Conservation (phyloP, 2,329 filamentous ascomycete genomes). For the Xylaria sp. region DNA sequence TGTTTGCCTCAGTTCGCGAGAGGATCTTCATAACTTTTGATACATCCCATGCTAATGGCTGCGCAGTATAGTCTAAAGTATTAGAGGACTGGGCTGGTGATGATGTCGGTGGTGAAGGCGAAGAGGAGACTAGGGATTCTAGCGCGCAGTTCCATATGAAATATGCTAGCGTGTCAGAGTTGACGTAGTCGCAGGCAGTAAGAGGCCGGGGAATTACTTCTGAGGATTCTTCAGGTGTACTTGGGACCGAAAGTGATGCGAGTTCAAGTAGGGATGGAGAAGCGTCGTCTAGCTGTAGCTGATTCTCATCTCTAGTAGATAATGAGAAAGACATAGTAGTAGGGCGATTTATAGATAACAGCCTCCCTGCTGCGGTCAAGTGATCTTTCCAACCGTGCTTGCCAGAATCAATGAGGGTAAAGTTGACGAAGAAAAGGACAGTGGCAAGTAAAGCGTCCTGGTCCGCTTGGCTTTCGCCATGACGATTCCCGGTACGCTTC, state of each 20-base stretch:
- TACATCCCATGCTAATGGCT: slow-evolving; percentile 47
- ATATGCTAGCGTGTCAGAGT: slow-evolving; percentile 57
- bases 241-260: slow-evolving; percentile 6
- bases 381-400: slow-evolving; percentile 59
- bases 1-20: slow-evolving; percentile 47
- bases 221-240: background rate
- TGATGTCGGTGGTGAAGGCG: slow-evolving; percentile 7
- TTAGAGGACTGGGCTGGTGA: slow-evolving; percentile 5
- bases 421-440: slow-evolving; percentile 63
- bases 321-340: slow-evolving; percentile 18
- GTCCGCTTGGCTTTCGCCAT: slow-evolving; percentile 52
- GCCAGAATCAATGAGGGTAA: slow-evolving; percentile 62
- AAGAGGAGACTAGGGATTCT: slow-evolving; percentile 54
- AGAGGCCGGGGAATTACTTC: slow-evolving; percentile 13
- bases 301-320: background rate
- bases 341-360: slow-evolving; percentile 45
- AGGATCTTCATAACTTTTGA: slow-evolving; percentile 43
- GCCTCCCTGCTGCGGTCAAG: slow-evolving; percentile 58
- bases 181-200: slow-evolving; percentile 56
- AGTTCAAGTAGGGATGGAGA: slow-evolving; percentile 11
- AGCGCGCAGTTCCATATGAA: slow-evolving; percentile 50
- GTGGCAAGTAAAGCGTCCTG: slow-evolving; percentile 61
- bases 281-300: background rate
- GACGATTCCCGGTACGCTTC: slow-evolving; percentile 15
- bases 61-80: slow-evolving; percentile 46